These are phyloP conservation scores for Blastomyces silverae DNA, from an alignment of 2,329 filamentous ascomycete genomes.

Conservation along the genomic window DNA sequence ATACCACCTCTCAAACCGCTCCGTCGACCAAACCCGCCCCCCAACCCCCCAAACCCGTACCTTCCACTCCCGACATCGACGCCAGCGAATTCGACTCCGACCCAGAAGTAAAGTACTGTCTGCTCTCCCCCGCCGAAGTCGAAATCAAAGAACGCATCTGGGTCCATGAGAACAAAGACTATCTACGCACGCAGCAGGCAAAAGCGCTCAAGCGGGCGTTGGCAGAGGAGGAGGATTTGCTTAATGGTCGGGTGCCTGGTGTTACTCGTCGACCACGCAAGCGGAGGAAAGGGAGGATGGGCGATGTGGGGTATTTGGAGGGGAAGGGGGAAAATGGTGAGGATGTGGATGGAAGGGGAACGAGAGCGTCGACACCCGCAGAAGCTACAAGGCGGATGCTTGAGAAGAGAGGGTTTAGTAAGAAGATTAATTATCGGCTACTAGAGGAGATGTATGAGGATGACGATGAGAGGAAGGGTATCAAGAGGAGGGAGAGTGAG, in stretches of 20 bases:
- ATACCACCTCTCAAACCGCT: conserved; percentile 10
- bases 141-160: conserved; percentile 84
- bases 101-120: conserved; percentile 73
- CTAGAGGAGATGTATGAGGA: conserved; percentile 39
- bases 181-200: conserved; percentile 77
- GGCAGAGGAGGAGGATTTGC: conserved; percentile 42
- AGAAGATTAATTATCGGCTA: conserved; percentile 62
- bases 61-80: conserved; percentile 53
- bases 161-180: conserved; percentile 92
- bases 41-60: conserved; percentile 42
- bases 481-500: conserved; percentile 16
- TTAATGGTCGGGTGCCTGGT: conserved; percentile 22
- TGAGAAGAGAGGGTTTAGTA: conserved; percentile 62
- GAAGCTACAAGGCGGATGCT: conserved; percentile 64
- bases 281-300: conserved; percentile 43
- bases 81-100: conserved; percentile 85
- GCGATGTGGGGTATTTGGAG: conserved; percentile 42
- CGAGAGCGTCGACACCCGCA: conserved; percentile 59
- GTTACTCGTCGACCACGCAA: conserved; percentile 44
- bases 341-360: conserved; percentile 49
- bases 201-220: conserved; percentile 70
- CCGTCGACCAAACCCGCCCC: conserved; percentile 50
- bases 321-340: conserved; percentile 23
- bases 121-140: conserved; percentile 66
- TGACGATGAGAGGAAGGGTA: conserved; percentile 24